Conservation (phyloP, 495 filamentous ascomycete species). For the Cercophora sp. region DNA sequence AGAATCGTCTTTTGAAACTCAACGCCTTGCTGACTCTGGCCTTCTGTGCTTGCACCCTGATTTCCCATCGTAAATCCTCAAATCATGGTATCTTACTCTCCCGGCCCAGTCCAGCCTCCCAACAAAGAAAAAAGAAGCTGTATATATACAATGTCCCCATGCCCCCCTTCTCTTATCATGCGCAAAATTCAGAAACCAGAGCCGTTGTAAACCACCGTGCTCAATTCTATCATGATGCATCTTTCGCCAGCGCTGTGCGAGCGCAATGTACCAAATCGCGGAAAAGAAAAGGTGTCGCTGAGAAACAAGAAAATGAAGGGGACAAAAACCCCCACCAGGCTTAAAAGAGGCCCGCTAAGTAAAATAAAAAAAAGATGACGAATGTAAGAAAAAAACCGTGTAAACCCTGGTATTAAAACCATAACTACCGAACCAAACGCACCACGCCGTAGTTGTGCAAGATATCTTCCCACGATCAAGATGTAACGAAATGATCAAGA, state of each 20-base stretch:
- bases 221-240: slow-evolving; percentile 18
- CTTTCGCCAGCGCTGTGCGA: slow-evolving; percentile 14
- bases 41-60: too few species aligned
- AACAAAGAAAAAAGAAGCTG: slow-evolving; percentile 15
- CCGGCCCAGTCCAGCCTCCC: not conserved
- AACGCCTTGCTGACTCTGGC: too few species aligned
- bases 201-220: not conserved
- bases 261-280: slow-evolving; percentile 10
- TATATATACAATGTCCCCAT: slow-evolving; percentile 19
- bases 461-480: slow-evolving; percentile 18
- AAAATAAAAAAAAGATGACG: slow-evolving; percentile 1
- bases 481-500: not conserved
- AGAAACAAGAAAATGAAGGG: slow-evolving; percentile 14
- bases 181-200: slow-evolving; percentile 11
- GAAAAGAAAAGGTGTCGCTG: slow-evolving; percentile 6
- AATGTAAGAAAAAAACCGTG: not conserved
- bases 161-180: slow-evolving; percentile 8
- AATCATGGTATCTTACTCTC: slow-evolving; percentile 4
- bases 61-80: slow-evolving; percentile 6
- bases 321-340: slow-evolving; percentile 2
- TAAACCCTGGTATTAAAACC: slow-evolving; percentile 8
- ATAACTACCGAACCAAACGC: slow-evolving; percentile 5
- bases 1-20: too few species aligned
- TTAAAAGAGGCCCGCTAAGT: slow-evolving; percentile 1
- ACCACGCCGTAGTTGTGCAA: slow-evolving; percentile 11